Conservation (phyloP, 805 yeast species). For the Lachancea quebecensis region DNA sequence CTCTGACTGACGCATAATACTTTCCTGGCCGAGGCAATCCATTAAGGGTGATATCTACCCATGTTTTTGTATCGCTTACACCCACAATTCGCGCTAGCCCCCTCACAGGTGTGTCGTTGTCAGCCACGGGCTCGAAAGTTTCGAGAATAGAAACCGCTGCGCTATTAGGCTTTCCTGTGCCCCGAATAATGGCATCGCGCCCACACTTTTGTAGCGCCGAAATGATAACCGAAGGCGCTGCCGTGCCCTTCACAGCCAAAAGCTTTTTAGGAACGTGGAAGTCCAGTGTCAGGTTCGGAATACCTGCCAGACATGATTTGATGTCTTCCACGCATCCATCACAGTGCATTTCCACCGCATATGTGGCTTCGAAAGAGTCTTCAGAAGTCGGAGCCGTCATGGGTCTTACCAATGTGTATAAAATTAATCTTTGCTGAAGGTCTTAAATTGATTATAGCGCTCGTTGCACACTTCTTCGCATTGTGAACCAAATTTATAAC, state of each 20-base stretch:
- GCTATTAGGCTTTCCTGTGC: conserved; percentile 77
- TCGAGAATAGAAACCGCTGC: conserved; percentile 92
- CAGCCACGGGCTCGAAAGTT: conserved; percentile 46
- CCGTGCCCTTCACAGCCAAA: conserved; percentile 60
- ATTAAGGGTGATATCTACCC: conserved; percentile 73
- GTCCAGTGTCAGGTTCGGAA: conserved; percentile 48
- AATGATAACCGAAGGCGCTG: conserved; percentile 72
- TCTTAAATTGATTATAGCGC: not conserved
- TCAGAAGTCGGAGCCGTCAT: conserved; percentile 18
- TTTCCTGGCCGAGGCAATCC: conserved; percentile 55
- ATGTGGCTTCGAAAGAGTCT: conserved; percentile 59
- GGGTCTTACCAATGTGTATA: not conserved
- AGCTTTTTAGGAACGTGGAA: conserved; percentile 52
- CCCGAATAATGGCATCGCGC: conserved; percentile 85
- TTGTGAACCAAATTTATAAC: not conserved
- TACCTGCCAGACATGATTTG: conserved; percentile 40
- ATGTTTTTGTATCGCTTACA: conserved; percentile 43
- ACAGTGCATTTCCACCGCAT: conserved; percentile 83
- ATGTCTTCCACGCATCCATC: conserved; percentile 61
- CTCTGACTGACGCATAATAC: conserved; percentile 63
- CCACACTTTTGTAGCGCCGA: conserved; percentile 66
- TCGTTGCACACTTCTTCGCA: no score
- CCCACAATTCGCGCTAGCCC: conserved; percentile 84
- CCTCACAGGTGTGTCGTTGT: conserved; percentile 53
- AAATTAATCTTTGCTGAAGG: not conserved